A percentile compares a stretch with the other conserved stretches of the same genome.
phyloP scores from a whole-genome alignment of 2,329 filamentous ascomycete genomes.

The Cercospora janseana region DNA sequence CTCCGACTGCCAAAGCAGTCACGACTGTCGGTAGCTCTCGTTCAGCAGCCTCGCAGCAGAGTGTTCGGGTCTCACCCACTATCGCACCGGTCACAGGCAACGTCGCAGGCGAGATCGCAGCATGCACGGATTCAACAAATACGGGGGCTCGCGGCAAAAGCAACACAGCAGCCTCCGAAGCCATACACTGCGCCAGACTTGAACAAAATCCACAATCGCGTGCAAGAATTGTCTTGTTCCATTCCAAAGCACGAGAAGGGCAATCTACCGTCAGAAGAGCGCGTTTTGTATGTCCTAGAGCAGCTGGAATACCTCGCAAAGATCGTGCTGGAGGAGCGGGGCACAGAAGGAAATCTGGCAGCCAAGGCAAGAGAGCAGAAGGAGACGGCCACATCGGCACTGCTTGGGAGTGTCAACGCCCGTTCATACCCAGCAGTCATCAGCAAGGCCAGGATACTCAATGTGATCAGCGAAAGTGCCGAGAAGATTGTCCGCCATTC shows the following conservation, averaged over 20 bases:
- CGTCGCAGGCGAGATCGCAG: slow-evolving; percentile 4
- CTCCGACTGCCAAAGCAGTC: neutral
- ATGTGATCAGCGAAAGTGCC: slow-evolving; percentile 55
- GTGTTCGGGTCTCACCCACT: no score
- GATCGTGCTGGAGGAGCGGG: slow-evolving; percentile 28
- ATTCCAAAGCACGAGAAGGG: slow-evolving; percentile 28
- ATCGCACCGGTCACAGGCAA: no score
- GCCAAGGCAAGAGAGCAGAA: slow-evolving; percentile 12
- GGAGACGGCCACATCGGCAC: slow-evolving; percentile 52
- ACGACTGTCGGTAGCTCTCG: neutral
- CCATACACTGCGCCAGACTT: slow-evolving; percentile 17
- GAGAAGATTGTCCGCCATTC: slow-evolving; percentile 70
- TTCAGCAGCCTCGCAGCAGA: neutral
- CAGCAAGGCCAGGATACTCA: slow-evolving; percentile 39
- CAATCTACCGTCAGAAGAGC: slow-evolving; percentile 33
- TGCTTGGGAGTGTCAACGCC: slow-evolving; percentile 51
- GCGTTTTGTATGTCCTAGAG: slow-evolving; percentile 36
- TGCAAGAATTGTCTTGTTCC: slow-evolving; percentile 31
- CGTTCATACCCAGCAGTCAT: slow-evolving; percentile 36
- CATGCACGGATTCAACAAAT: slow-evolving; percentile 12
- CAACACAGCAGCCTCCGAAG: slow-evolving; percentile 9
- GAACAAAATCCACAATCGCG: slow-evolving; percentile 28
- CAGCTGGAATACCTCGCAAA: slow-evolving; percentile 33
- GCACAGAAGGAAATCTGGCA: slow-evolving; percentile 3
- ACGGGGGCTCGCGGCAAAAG: slow-evolving; percentile 2